phyloP scores from a whole-genome alignment of 1,284 basidiomycete species.

The Ustilago curta region DNA sequence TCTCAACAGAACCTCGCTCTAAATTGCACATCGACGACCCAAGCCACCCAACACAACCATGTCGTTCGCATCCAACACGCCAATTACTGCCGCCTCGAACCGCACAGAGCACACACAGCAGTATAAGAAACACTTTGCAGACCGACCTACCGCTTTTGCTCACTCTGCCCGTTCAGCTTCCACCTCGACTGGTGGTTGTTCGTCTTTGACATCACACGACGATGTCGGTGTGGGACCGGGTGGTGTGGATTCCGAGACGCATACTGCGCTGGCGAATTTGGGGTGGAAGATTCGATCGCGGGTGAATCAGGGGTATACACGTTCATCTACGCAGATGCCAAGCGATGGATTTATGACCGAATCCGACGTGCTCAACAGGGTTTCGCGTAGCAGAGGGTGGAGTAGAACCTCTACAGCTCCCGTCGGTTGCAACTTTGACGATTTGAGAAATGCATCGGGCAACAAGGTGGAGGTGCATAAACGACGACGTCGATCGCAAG shows the following conservation, averaged over 20 bases:
- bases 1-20: neutral
- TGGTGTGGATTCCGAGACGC: conserved; percentile 16
- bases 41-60: neutral
- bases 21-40: neutral
- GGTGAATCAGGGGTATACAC: conserved; percentile 31
- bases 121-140: conserved; percentile 43
- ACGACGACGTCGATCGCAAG: neutral
- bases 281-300: conserved; percentile 30
- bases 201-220: no score
- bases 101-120: conserved; percentile 8
- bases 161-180: conserved; percentile 2
- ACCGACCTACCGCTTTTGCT: conserved; percentile 28
- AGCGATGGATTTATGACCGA: conserved; percentile 7
- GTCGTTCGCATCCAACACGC: neutral
- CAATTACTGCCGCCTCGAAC: conserved; percentile 10
- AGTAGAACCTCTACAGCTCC: conserved; percentile 17
- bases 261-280: conserved; percentile 21
- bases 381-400: conserved; percentile 9
- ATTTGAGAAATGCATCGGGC: neutral
- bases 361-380: conserved; percentile 12
- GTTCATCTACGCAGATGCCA: neutral
- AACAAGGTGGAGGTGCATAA: no score
- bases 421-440: conserved; percentile 3
- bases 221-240: neutral
- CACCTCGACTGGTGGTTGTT: neutral